Conservation (phyloP, 1,284 basidiomycete species). For the Naganishia sp. region DNA sequence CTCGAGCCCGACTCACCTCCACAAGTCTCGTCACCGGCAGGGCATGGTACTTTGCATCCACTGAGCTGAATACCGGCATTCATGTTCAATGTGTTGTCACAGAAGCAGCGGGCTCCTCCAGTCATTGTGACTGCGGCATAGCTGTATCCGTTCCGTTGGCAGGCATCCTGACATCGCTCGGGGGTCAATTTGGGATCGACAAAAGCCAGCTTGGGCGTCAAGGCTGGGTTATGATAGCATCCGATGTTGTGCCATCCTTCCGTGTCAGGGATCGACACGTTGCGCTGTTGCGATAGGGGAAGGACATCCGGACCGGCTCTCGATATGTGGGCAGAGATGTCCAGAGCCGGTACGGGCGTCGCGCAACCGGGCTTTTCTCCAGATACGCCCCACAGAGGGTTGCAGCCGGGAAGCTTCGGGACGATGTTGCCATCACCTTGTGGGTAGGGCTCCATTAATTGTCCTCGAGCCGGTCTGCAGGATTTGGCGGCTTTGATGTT, state of each 20-base stretch:
- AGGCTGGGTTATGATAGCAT: conserved; percentile 33
- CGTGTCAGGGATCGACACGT: conserved; percentile 25
- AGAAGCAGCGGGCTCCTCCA: conserved; percentile 1
- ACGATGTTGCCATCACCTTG: conserved; percentile 37
- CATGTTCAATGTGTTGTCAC: background rate
- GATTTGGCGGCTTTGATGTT: conserved; percentile 29
- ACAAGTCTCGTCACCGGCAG: conserved; percentile 41
- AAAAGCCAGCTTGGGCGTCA: conserved; percentile 3
- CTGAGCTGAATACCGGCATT: background rate
- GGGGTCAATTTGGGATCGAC: conserved; percentile 26
- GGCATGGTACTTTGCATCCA: conserved; percentile 35
- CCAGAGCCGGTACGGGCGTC: conserved; percentile 28
- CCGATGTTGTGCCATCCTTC: conserved; percentile 39
- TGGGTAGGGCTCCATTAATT: conserved; percentile 37
- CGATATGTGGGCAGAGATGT: conserved; percentile 35
- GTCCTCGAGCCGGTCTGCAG: conserved; percentile 41
- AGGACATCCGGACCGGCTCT: conserved; percentile 37
- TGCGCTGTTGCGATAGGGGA: conserved; percentile 29
- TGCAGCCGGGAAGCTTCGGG: conserved; percentile 43
- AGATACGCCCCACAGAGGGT: conserved; percentile 40
- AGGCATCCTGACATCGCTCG: conserved; percentile 34
- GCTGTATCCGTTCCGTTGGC: conserved; percentile 35
- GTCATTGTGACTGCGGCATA: conserved; percentile 12
- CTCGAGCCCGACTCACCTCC: conserved; percentile 33
- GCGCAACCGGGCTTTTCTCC: conserved; percentile 31